Evolutionary conservation across 257 asterid genomes (phyloP).

Genomic region (Cruciata laevipes): DNA sequence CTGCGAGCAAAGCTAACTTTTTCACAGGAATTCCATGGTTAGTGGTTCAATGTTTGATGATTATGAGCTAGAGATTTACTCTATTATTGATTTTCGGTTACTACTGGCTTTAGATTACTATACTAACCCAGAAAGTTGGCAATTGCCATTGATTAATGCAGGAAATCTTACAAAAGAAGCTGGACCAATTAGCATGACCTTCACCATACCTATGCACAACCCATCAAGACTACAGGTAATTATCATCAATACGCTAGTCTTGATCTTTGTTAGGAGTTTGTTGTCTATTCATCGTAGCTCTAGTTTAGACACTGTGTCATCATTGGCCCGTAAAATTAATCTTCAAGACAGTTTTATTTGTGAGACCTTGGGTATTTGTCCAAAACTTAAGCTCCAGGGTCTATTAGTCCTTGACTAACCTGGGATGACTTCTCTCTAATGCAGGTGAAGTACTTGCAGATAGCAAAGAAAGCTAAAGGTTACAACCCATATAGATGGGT

Average conservation of each 20-base stretch:
- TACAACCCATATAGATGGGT: conserved; percentile 96
- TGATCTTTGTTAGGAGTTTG: neutral
- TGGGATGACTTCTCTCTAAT: conserved; percentile 11
- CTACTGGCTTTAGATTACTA: neutral
- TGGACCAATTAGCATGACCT: conserved; percentile 98
- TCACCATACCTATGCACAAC: conserved; percentile 96
- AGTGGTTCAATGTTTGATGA: conserved; percentile 13
- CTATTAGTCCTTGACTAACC: conserved; percentile 6
- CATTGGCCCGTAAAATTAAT: neutral
- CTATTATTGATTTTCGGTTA: neutral
- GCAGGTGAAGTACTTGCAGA: conserved; percentile 95
- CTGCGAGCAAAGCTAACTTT: conserved; percentile 88
- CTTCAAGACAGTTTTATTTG: neutral
- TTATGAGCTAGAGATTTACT: neutral
- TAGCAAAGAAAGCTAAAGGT: conserved; percentile 72
- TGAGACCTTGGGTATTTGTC: neutral
- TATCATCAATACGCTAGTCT: neutral
- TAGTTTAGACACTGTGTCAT: neutral
- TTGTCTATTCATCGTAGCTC: neutral
- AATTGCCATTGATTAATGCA: conserved; percentile 23
- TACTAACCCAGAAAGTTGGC: conserved; percentile 7
- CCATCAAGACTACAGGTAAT: conserved; percentile 95
- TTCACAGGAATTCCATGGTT: conserved; percentile 93
- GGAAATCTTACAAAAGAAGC: conserved; percentile 98
- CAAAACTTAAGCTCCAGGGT: neutral